Base-by-base conservation (phyloP, 345 rosid species). In the Citrus australasica region DNA sequence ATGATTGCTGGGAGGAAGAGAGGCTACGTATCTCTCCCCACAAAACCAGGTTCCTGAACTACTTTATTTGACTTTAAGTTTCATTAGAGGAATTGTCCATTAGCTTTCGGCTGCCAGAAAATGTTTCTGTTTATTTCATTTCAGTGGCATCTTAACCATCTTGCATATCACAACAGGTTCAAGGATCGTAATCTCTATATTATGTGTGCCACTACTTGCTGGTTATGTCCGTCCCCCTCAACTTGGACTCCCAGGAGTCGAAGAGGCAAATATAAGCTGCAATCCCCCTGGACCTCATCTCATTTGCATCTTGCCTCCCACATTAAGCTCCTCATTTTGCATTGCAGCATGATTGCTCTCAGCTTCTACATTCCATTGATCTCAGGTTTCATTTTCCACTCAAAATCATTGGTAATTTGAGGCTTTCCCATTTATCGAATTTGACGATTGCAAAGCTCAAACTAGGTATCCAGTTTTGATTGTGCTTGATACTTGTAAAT, bases 1-100 rank as follows among this genome's bases (percentile, higher is more conserved):
- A 96, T 96, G 99, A 90, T 94, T 76, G 97, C 99, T 51, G 99
- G 99, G 70, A 88, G 98, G 86, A 96, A 94, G 84, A 90, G 97
- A 79, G 99, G 99, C 65, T 86, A 91, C 73, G 86, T 90, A 76
- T 88, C 91, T 59, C 93, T 96, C 32, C 88, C 94, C 17, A 82
- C 82, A 25, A 80, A 90, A 73, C 92, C 89, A 94, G 98, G 97
- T 94, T 75, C 75, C 1, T 16, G 59, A 79, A 70, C 67, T 67
- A 73, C 71, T 74, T 24, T 63, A 24, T 63, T 56, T 76, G 38
- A 68, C 14, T n/a, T 73, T 30, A 24, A 71, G 21, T 68, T 68
- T 59, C 21, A 55, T 10, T 0, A 25, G 66, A 25, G 48, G 56
- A 78, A 27, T 51, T 27, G 56, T 60, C 6, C n/a, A 24, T 25